Evolutionary conservation across 1,284 basidiomycete species (phyloP), one percentile per base, ranked within the genome.

Genomic region (Naganishia sp.): DNA sequence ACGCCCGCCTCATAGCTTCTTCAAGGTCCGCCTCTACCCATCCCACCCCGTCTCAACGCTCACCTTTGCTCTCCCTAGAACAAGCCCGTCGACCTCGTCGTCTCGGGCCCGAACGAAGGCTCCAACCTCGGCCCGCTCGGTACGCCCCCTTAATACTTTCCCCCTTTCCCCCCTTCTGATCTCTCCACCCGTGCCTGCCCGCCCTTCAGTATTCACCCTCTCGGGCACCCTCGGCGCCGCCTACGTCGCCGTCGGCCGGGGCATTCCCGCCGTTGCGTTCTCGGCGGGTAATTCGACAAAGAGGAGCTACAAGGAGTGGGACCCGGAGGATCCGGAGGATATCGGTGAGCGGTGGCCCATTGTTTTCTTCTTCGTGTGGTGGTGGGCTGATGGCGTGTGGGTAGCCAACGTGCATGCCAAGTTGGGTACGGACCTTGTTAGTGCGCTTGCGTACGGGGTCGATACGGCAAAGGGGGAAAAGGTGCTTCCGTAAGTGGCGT

Each of bases 231-330:
- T 60, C 6, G 64, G 64, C n/a, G 64, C 64, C 23, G 64, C 64
- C 25, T 66, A 66, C 49, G 64, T 66, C 2, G 64, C 64, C 13
- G 64, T 66, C 7, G 64, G 64, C 9, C 21, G 64, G 1, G 50
- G 50, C 2, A 54, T 66, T 28, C 64, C 64, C 32, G 55, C 64
- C n/a, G 55, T 66, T 49, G 64, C 64, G 3, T 58, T 66, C 42
- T 58, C 55, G 0, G 64, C 55, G 6, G 46, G 49, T 17, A 66
- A 66, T 28, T 60, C 55, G 23, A 66, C 64, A 39, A 66, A 66
- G 56, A 17, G 55, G 56, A 52, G 49, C 25, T 66, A 66, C 49
- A 66, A 60, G 42, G 55, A 58, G 6, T 66, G 64, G 64, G 49
- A 60, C 42, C 56, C 64, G 2, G n/a, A 52, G 17, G 64, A 66